Evolutionary conservation across 169 alveolate genomes (phyloP).

Genomic region (Plasmodium relictum): DNA sequence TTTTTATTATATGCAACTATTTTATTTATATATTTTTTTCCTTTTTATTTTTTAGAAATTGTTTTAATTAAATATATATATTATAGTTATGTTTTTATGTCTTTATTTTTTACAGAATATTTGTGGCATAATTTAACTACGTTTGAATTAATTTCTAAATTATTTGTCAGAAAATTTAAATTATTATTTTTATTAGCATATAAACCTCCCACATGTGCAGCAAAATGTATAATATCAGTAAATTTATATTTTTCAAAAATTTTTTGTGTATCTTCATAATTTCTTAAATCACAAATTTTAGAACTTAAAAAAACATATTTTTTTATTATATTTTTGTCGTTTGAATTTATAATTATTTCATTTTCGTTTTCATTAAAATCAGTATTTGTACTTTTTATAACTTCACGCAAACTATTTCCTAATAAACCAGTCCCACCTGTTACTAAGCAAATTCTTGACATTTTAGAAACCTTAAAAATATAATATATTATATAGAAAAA

Average conservation of each 20-base stretch:
- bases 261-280: slow-evolving; percentile 34
- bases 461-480: not conserved
- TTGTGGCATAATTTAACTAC: slow-evolving; percentile 64
- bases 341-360: slow-evolving; percentile 67
- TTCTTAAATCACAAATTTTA: slow-evolving; percentile 63
- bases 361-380: slow-evolving; percentile 51
- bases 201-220: slow-evolving; percentile 69
- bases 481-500: no score
- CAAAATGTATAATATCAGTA: slow-evolving; percentile 74
- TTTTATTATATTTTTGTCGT: slow-evolving; percentile 38
- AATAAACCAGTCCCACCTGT: slow-evolving; percentile 74
- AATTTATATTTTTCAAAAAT: slow-evolving; percentile 56
- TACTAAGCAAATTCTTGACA: slow-evolving; percentile 65
- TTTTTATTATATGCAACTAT: not conserved
- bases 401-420: slow-evolving; percentile 70
- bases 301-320: slow-evolving; percentile 75
- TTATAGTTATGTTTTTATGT: not conserved
- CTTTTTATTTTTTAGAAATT: not conserved
- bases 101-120: slow-evolving; percentile 30
- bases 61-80: no score
- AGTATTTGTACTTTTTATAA: slow-evolving; percentile 23
- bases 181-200: slow-evolving; percentile 64
- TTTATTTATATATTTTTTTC: slow-evolving; percentile 13
- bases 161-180: slow-evolving; percentile 36
- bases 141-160: slow-evolving; percentile 64